Evolutionary conservation across 2,329 filamentous ascomycete species (phyloP), one percentile per base, ranked within the genome.

Genomic region (Akanthomyces muscarius): DNA sequence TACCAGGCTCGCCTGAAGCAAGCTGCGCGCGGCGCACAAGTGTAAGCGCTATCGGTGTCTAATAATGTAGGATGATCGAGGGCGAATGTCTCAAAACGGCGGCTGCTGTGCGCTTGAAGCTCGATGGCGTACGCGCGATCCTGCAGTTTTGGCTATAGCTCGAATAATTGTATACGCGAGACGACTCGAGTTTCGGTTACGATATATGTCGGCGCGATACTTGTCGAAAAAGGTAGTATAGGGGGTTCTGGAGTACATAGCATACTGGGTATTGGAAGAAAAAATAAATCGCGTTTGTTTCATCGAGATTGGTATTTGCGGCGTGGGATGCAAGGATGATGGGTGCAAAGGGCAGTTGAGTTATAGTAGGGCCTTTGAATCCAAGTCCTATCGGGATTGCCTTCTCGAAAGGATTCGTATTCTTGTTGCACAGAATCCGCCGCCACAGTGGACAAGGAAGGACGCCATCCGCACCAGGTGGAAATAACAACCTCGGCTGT

Each of bases 1-100:
- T 33, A 82, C 80, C 7, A 70, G 76, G 48, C 80, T 84, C 65
- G 74, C 72, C 42, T 61, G 59, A 61, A 53, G 41, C 18, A 28
- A 38, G 16, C n/a, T 16, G 52, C 30, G 10, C 21, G 25, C 25
- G 38, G 41, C 23, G 38, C 6, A 14, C 30, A 44, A 44, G 41
- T 50, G 16, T 13, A 38, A 61, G 41, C 21, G 23, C 23, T n/a
- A 36, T 21, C 23, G 16, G 23, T 55, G 59, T 48, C 47, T 41
- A 54, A 55, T 55, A 14, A 54, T 61, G 59, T 61, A 61, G 50
- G 56, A 5, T 58, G 36, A 16, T 48, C 7, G 13, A 23, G 44
- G n/a, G 44, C 6, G 18, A 16, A 25, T 23, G 11, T 44, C 14
- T 41, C 38, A 41, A 41, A 14, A 41, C 14, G 10, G 38, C 14